These are phyloP conservation scores for Debaryomyces maramus DNA, from an alignment of 805 yeast genomes.

Conservation along the genomic window DNA sequence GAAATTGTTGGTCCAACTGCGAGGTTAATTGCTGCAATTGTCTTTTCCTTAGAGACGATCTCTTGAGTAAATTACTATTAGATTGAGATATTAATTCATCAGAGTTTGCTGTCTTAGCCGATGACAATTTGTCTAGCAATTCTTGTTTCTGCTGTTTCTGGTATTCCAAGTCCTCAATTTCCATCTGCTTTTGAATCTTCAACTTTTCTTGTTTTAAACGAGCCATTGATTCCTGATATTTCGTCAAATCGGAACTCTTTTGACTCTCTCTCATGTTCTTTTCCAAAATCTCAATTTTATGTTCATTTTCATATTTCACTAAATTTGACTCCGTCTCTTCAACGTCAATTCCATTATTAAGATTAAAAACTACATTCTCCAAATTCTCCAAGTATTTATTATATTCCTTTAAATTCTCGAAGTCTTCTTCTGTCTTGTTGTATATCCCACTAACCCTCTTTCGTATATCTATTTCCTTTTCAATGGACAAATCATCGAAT, in stretches of 20 bases:
- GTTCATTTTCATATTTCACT: conserved; percentile 67
- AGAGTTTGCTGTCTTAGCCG: conserved; percentile 27
- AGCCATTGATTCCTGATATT: conserved; percentile 56
- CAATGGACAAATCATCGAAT: conserved; percentile 87
- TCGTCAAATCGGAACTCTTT: conserved; percentile 62
- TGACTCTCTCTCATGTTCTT: conserved; percentile 69
- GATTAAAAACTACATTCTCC: conserved; percentile 76
- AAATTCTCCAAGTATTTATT: conserved; percentile 81
- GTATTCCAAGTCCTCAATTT: conserved; percentile 40
- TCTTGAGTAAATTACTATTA: conserved; percentile 47
- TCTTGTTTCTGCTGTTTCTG: conserved; percentile 43
- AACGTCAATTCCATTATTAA: conserved; percentile 67
- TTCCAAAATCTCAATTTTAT: conserved; percentile 71
- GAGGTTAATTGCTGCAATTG: conserved; percentile 60
- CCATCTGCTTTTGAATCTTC: conserved; percentile 63
- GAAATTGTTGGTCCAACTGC: conserved; percentile 47
- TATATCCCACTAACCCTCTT: conserved; percentile 73
- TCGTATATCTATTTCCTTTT: conserved; percentile 88
- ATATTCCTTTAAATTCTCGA: conserved; percentile 56
- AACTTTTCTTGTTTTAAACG: conserved; percentile 64
- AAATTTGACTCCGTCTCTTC: conserved; percentile 68
- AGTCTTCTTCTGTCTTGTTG: conserved; percentile 79
- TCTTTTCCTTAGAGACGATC: conserved; percentile 63
- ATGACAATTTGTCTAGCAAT: conserved; percentile 38
- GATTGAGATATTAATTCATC: conserved; percentile 44